phyloP scores from a whole-genome alignment of 2,329 filamentous ascomycete genomes.

The Clonostachys chloroleuca region DNA sequence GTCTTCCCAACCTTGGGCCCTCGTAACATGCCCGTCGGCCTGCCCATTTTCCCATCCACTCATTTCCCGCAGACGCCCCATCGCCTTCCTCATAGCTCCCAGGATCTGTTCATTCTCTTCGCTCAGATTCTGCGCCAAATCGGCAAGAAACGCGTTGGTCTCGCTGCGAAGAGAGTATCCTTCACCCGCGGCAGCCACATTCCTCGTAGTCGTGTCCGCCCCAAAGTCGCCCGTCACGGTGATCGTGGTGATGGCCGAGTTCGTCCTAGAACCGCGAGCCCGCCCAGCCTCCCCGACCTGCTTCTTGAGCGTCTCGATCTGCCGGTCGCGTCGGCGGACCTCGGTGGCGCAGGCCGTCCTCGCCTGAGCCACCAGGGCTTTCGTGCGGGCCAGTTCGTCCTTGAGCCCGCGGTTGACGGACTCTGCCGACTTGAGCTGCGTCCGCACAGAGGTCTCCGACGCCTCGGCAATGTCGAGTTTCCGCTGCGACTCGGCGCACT shows the following conservation, averaged over 20 bases:
- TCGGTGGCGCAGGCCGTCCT: slow-evolving; percentile 86
- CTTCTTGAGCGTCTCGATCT: slow-evolving; percentile 84
- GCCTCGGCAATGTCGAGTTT: slow-evolving; percentile 58
- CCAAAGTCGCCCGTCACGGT: slow-evolving; percentile 50
- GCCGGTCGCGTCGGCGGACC: slow-evolving; percentile 81
- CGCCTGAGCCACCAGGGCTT: slow-evolving; percentile 75
- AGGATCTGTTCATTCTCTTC: slow-evolving; percentile 89
- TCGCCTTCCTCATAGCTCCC: slow-evolving; percentile 64
- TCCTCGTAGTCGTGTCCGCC: slow-evolving; percentile 36
- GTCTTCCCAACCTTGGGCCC: slow-evolving; percentile 49
- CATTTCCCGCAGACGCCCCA: slow-evolving; percentile 67
- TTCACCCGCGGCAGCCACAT: slow-evolving; percentile 19
- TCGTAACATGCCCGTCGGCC: slow-evolving; percentile 20
- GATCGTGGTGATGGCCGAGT: slow-evolving; percentile 51
- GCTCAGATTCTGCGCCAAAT: slow-evolving; percentile 75
- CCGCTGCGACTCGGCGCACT: slow-evolving; percentile 48
- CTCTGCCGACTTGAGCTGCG: slow-evolving; percentile 71
- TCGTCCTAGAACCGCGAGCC: slow-evolving; percentile 52
- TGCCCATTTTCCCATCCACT: slow-evolving; percentile 43
- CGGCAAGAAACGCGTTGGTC: slow-evolving; percentile 86
- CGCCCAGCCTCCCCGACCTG: slow-evolving; percentile 71
- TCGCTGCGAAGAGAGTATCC: slow-evolving; percentile 75
- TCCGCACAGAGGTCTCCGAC: slow-evolving; percentile 64
- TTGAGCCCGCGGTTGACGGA: slow-evolving; percentile 70
- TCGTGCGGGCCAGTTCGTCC: slow-evolving; percentile 78